These are phyloP conservation scores for Eucalyptus polyanthemos DNA, from an alignment of 345 rosid species.

Conservation along the genomic window DNA sequence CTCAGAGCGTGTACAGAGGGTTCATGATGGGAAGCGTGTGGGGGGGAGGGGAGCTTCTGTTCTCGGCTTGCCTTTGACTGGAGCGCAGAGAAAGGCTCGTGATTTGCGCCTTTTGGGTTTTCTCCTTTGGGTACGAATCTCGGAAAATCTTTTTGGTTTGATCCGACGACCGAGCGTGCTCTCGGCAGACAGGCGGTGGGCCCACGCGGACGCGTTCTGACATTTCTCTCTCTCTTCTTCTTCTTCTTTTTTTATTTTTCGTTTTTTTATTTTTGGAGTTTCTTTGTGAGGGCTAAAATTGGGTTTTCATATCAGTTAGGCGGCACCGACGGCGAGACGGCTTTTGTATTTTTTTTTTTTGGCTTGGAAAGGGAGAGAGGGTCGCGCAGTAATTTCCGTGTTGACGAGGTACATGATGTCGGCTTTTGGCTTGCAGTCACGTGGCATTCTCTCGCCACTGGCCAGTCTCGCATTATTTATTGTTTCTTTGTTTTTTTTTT, in stretches of 20 bases:
- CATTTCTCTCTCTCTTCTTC: background rate
- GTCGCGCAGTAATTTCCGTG: background rate
- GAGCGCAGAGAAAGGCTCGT: background rate
- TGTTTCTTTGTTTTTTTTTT: background rate
- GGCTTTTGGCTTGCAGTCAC: background rate
- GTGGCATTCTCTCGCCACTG: background rate
- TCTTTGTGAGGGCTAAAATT: background rate
- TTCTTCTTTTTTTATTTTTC: too few relatives aligned
- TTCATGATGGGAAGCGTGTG: background rate
- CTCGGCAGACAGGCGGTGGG: background rate
- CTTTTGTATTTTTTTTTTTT: background rate
- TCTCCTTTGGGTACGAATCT: background rate
- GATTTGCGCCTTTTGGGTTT: background rate
- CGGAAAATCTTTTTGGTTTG: background rate
- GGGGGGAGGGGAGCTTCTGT: background rate
- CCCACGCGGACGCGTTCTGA: background rate
- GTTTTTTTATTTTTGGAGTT: background rate
- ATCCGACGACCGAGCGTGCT: background rate
- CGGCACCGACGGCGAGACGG: constrained; percentile 13
- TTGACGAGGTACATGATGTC: constrained; percentile 12
- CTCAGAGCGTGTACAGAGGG: background rate
- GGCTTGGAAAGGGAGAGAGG: background rate
- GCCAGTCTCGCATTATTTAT: background rate
- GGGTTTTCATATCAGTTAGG: background rate
- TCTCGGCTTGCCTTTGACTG: background rate